Evolutionary conservation across 139 green algal species (phyloP).

Genomic region (Chlorella vulgaris): DNA sequence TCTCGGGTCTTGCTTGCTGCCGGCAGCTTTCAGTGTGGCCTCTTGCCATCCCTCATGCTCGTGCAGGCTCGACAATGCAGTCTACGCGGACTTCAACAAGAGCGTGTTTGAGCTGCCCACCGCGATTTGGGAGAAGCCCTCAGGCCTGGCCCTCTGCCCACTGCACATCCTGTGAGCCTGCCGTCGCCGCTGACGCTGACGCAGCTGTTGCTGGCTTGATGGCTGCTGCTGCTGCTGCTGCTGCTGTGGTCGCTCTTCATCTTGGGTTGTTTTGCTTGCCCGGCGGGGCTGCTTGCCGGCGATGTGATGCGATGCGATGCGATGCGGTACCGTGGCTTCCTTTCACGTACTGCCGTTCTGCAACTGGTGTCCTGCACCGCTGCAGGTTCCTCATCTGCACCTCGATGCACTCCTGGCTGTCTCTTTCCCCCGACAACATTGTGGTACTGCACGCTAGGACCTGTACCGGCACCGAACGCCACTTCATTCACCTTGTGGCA

Average conservation of each 20-base stretch:
- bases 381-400: constrained; percentile 36
- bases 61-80: not conserved
- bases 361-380: not conserved
- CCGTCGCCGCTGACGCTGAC: not conserved
- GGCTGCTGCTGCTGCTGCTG: not conserved
- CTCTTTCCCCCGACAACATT: constrained; percentile 25
- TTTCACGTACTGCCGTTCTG: not conserved
- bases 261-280: no score
- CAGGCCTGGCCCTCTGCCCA: constrained; percentile 42
- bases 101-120: constrained; percentile 30
- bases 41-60: not conserved
- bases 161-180: constrained; percentile 31
- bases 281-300: not conserved
- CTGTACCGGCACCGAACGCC: constrained; percentile 33
- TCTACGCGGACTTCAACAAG: constrained; percentile 20
- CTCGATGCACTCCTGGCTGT: constrained; percentile 43
- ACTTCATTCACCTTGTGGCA: constrained; percentile 36
- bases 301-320: not conserved
- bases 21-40: no score
- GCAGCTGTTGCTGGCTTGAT: not conserved
- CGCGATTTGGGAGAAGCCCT: constrained; percentile 32
- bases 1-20: no score
- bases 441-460: constrained; percentile 48
- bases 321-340: not conserved
- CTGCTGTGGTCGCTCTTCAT: not conserved